Evolutionary conservation across 495 filamentous ascomycete genomes (phyloP).

Genomic region (Glutinoglossum americanum): DNA sequence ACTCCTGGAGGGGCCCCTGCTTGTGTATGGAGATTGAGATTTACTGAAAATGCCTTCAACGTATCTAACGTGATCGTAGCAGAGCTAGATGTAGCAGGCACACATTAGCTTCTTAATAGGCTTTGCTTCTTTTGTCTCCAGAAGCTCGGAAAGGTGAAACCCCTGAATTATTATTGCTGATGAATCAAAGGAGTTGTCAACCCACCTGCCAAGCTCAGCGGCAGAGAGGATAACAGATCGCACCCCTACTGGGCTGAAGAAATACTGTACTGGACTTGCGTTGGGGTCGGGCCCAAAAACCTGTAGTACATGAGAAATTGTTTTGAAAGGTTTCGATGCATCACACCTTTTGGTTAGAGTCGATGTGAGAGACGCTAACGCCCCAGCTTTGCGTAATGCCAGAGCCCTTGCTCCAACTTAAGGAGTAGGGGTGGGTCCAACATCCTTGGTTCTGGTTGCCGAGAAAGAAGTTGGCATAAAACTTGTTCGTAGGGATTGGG

Average conservation of each 20-base stretch:
- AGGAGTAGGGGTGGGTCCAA: constrained; percentile 72
- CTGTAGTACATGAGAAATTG: constrained; percentile 4
- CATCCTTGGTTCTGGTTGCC: constrained; percentile 45
- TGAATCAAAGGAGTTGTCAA: neutral
- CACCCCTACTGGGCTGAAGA: constrained; percentile 58
- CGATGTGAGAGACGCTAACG: constrained; percentile 50
- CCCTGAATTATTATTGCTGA: neutral
- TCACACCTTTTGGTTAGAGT: constrained; percentile 43
- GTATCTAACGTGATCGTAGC: constrained; percentile 41
- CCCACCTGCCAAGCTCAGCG: constrained; percentile 32
- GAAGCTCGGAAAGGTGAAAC: neutral
- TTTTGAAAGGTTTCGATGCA: constrained; percentile 8
- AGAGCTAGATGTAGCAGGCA: constrained; percentile 3
- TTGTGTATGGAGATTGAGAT: constrained; percentile 39
- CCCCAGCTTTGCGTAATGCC: constrained; percentile 52
- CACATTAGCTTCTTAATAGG: neutral
- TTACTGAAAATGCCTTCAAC: constrained; percentile 46
- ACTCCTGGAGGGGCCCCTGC: constrained; percentile 31
- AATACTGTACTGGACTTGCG: constrained; percentile 37
- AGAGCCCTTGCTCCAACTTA: constrained; percentile 52
- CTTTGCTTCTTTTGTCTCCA: neutral
- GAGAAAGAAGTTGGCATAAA: constrained; percentile 77
- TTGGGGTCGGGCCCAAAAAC: constrained; percentile 17
- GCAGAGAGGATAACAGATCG: constrained; percentile 66
- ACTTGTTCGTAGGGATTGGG: constrained; percentile 70